These are phyloP conservation scores for Rhododendron williamsianum DNA, from an alignment of 148 eudicot species.

Conservation along the genomic window DNA sequence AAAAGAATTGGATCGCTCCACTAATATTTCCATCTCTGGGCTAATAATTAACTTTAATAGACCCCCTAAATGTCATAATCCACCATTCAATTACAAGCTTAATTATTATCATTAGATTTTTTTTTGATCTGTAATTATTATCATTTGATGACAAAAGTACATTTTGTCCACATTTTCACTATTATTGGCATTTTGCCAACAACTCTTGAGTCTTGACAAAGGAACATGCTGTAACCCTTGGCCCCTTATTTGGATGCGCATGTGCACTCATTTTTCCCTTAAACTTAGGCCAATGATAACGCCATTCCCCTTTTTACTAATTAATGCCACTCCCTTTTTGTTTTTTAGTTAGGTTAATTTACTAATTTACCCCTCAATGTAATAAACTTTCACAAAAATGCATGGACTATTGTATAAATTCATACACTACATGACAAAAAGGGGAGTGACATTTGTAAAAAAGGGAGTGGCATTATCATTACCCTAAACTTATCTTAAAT, in stretches of 20 bases:
- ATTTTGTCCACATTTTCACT: constrained; percentile 12
- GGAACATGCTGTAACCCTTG: not conserved
- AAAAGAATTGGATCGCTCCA: not conserved
- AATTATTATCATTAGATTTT: not conserved
- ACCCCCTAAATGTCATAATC: constrained; percentile 16
- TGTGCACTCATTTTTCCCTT: not conserved
- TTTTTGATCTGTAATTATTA: not conserved
- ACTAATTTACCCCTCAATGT: too few relatives aligned
- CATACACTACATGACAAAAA: too few relatives aligned
- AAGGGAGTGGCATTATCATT: too few relatives aligned
- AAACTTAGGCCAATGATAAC: too few relatives aligned
- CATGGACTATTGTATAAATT: too few relatives aligned
- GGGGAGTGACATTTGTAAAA: too few relatives aligned
- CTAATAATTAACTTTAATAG: not conserved
- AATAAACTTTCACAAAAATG: too few relatives aligned
- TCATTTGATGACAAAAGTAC: constrained; percentile 11
- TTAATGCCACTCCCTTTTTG: too few relatives aligned
- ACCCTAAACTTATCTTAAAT: too few relatives aligned
- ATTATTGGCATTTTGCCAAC: constrained; percentile 5
- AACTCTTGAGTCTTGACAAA: not conserved
- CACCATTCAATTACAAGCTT: not conserved
- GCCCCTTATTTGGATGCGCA: not conserved
- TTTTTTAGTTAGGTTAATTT: too few relatives aligned
- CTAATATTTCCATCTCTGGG: constrained; percentile 3
- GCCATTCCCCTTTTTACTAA: too few relatives aligned